Evolutionary conservation across 352 stramenopile genomes (phyloP).

Genomic region (Phytophthora aleatoria): DNA sequence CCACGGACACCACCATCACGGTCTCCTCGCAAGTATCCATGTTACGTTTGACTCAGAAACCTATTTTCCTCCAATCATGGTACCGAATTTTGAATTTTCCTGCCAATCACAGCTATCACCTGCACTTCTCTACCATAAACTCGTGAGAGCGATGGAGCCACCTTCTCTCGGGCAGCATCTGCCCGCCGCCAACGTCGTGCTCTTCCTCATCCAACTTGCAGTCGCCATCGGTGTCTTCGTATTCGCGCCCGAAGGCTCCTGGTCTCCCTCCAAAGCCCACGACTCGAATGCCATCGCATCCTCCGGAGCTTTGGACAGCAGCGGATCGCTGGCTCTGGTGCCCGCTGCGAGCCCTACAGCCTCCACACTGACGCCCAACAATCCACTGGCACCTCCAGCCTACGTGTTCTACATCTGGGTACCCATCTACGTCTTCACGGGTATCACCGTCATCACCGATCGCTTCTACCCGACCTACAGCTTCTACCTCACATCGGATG

Average conservation of each 20-base stretch:
- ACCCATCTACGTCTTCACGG: constrained; percentile 52
- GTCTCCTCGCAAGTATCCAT: constrained; percentile 9
- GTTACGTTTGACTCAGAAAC: constrained; percentile 29
- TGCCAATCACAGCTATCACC: constrained; percentile 27
- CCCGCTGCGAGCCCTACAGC: constrained; percentile 14
- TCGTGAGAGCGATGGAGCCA: constrained; percentile 16
- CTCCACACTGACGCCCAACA: constrained; percentile 37
- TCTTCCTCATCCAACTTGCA: constrained; percentile 37
- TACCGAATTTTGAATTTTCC: constrained; percentile 7
- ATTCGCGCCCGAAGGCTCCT: constrained; percentile 42
- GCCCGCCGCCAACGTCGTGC: constrained; percentile 37
- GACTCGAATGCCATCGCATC: constrained; percentile 1
- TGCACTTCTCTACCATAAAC: constrained; percentile 8
- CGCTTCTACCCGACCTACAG: constrained; percentile 59
- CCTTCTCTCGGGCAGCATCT: constrained; percentile 27
- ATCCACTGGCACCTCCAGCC: constrained; percentile 46
- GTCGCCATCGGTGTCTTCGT: constrained; percentile 29
- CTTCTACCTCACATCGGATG: constrained; percentile 55
- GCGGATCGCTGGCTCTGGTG: constrained; percentile 23
- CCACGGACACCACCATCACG: too few relatives aligned
- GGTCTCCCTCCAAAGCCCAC: constrained; percentile 16
- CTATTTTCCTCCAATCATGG: constrained; percentile 23
- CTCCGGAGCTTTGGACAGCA: constrained; percentile 28
- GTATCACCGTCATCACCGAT: constrained; percentile 54
- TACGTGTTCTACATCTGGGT: constrained; percentile 65